Evolutionary conservation across 441 rosid species (phyloP), one percentile per base, ranked within the genome.

Genomic region (Populus hybrid): DNA sequence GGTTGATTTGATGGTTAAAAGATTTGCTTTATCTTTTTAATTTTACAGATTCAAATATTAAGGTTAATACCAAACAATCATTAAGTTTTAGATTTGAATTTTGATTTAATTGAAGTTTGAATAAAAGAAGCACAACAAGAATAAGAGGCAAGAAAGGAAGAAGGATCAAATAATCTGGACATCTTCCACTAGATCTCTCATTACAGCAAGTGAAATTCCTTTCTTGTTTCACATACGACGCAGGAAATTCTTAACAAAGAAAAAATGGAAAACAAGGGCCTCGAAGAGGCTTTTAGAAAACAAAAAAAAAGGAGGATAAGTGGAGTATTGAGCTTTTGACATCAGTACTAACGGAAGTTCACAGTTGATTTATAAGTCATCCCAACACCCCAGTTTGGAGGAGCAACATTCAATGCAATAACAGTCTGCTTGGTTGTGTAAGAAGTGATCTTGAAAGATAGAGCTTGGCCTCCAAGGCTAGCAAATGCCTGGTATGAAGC

Each of bases 401-500:
- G 97, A 73, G 93, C 92, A 34, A 90, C 93, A 77, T 95, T 89
- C 86, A 77, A 81, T 28, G 91, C 90, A 38, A 86, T 69, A 73
- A 93, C 61, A 28, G 91, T 95, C 82, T 93, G 77, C 71, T 87
- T 84, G 61, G 91, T 81, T 3, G 93, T 73, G 78, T 90, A 90
- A 11, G 95, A 92, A 69, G 90, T 87, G 78, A 95, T 8, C 82
- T 88, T 87, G 89, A 93, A 95, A 74, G 99, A 95, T n/a, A 95
- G 85, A 70, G 95, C 24, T 79, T 95, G 99, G 7, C 95, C 95
- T 10, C 79, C 83, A 1, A 95, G 86, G 46, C 88, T 77, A 30
- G 97, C 84, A 80, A 95, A 93, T 1, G 97, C 99, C 80, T 95
- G 97, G 78, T 90, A 95, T 8, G 99, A 89, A 23, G 95, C 97